Evolutionary conservation across 495 filamentous ascomycete genomes (phyloP).

Genomic region (Chaetomium tenue): DNA sequence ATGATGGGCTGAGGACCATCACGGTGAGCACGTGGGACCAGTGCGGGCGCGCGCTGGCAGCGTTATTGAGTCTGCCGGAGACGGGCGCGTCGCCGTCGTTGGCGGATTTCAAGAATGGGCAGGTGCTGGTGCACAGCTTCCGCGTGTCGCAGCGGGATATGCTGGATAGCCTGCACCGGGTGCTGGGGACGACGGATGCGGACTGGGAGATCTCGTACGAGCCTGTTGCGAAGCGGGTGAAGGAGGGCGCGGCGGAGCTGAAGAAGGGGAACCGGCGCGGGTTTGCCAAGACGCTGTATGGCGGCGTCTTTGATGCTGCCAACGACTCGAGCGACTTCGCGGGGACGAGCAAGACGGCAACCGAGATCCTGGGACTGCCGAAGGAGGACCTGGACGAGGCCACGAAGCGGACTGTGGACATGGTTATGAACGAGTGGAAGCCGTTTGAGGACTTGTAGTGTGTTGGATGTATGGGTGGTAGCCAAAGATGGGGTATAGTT

Average conservation of each 20-base stretch:
- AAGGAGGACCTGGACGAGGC: slow-evolving; percentile 59
- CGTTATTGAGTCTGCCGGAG: slow-evolving; percentile 45
- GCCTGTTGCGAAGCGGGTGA: slow-evolving; percentile 43
- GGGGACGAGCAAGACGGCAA: slow-evolving; percentile 31
- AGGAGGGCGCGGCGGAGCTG: slow-evolving; percentile 42
- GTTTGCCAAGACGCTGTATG: slow-evolving; percentile 55
- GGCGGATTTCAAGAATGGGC: slow-evolving; percentile 39
- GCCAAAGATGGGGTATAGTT: too few relatives aligned
- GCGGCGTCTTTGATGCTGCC: slow-evolving; percentile 49
- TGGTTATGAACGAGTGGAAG: slow-evolving; percentile 20
- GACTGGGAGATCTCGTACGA: slow-evolving; percentile 59
- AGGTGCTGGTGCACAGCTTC: slow-evolving; percentile 43
- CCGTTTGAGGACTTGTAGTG: neutral
- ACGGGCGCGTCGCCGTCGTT: slow-evolving; percentile 41
- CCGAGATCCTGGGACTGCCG: slow-evolving; percentile 54
- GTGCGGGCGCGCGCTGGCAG: slow-evolving; percentile 44
- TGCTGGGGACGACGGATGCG: slow-evolving; percentile 48
- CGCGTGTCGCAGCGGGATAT: slow-evolving; percentile 48
- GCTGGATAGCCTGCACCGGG: slow-evolving; percentile 49
- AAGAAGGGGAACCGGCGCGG: slow-evolving; percentile 45
- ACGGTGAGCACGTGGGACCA: slow-evolving; percentile 44
- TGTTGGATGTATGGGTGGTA: too few relatives aligned
- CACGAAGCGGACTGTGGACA: slow-evolving; percentile 45
- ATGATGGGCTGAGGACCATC: slow-evolving; percentile 37
- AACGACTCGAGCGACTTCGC: slow-evolving; percentile 46